Evolutionary conservation across 306 rosid genomes (phyloP), one percentile per base, ranked within the genome.

Genomic region (Pyrus communis): DNA sequence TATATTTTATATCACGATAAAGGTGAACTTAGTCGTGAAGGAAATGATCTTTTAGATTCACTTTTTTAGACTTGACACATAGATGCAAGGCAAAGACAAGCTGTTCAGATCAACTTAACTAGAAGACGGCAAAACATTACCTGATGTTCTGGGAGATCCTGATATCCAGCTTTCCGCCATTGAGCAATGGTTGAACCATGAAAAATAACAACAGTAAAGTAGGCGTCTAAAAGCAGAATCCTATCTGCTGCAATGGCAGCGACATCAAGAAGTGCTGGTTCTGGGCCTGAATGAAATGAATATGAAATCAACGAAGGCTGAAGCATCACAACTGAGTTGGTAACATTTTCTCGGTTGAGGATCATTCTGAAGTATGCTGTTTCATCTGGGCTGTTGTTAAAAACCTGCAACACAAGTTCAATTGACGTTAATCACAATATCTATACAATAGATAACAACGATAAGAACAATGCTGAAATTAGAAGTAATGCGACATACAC

Each of bases 101-200:
- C 35, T 17, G 23, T 58, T 19, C 19, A 28, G 8, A 42, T 25
- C 33, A 15, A 77, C 75, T 60, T 25, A 28, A 51, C 5, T 27
- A 30, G 11, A 43, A 22, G 18, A 63, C 38, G 14, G 43, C 52
- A 65, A 63, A 73, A 71, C 61, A 77, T 69, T 86, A 95, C 99
- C 93, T 92, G 99, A 82, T 95, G 99, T 78, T 92, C 93, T 2
- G 96, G 96, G 69, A 85, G 86, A 78, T 79, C 85, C 74, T 95
- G 99, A 82, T 92, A 95, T 61, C 97, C 96, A 75, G 96, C 96
- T 88, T 92, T 95, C 69, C 99, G 86, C 99, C 99, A 95, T 60
- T 95, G 99, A 69, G 97, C 98, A 86, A 95, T 92, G 72, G 97
- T 95, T 73, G 96, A 87, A 83, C 99, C 99, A 85, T 95, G 99